Conservation (phyloP, 495 filamentous ascomycete genomes). For the Rostrohypoxylon terebratum region DNA sequence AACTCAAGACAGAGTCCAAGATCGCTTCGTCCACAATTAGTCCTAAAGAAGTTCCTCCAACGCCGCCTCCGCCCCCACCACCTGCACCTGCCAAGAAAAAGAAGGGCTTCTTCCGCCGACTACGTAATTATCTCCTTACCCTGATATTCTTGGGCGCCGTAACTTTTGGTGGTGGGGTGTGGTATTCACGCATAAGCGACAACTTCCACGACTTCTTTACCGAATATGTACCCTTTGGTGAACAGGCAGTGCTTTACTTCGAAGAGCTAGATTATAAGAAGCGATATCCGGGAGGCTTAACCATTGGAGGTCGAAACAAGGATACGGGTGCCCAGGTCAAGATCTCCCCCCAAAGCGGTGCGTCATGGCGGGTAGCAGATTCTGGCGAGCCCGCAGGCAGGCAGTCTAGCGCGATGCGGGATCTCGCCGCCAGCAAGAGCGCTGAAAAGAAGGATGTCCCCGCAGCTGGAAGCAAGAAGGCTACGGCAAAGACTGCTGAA, state of each 20-base stretch:
- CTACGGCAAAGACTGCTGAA: constrained; percentile 28
- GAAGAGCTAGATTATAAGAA: constrained; percentile 95
- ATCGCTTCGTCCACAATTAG: constrained; percentile 65
- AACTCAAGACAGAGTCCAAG: constrained; percentile 55
- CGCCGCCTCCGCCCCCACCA: constrained; percentile 66
- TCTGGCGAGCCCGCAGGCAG: constrained; percentile 53
- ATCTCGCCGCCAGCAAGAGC: constrained; percentile 49
- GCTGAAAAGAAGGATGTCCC: constrained; percentile 51
- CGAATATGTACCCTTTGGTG: constrained; percentile 93
- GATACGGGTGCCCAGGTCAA: constrained; percentile 79
- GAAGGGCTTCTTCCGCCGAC: constrained; percentile 77
- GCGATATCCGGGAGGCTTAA: constrained; percentile 82
- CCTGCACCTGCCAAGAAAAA: constrained; percentile 68
- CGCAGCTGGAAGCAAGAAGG: constrained; percentile 38
- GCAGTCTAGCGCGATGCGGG: constrained; percentile 59
- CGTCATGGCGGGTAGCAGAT: constrained; percentile 82
- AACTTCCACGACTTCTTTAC: constrained; percentile 99
- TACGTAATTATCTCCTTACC: constrained; percentile 73
- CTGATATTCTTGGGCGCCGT: constrained; percentile 77
- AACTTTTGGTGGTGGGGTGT: constrained; percentile 87
- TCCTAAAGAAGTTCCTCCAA: constrained; percentile 70
- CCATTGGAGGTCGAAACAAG: constrained; percentile 59
- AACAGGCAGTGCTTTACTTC: constrained; percentile 95
- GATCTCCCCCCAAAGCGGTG: constrained; percentile 85
- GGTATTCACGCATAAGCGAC: constrained; percentile 91